Percentiles rank a stretch among this genome's conserved stretches.
These are phyloP conservation scores for Aspergillus tamarii DNA, from an alignment of 2,329 filamentous ascomycete genomes.

Conservation along the genomic window DNA sequence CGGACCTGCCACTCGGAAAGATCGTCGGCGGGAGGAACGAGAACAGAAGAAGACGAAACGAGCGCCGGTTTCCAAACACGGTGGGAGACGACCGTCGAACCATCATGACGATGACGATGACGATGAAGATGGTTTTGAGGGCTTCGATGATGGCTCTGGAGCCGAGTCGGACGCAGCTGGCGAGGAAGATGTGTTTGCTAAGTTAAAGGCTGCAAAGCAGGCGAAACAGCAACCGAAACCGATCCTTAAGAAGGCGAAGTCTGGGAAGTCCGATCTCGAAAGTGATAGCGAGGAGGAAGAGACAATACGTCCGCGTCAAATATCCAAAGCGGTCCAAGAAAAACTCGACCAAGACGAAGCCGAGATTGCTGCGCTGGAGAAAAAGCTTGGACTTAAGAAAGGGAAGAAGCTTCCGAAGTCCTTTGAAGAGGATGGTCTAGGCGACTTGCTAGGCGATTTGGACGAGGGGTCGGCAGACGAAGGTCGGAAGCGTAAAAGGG, in stretches of 20 bases:
- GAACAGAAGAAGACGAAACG: slow-evolving; percentile 60
- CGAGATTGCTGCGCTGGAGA: slow-evolving; percentile 85
- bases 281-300: slow-evolving; percentile 33
- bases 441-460: slow-evolving; percentile 73
- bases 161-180: slow-evolving; percentile 24
- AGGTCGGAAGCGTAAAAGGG: slow-evolving; percentile 60
- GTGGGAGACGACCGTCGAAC: slow-evolving; percentile 10
- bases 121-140: slow-evolving; percentile 26
- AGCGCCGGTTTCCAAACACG: slow-evolving; percentile 21
- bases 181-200: slow-evolving; percentile 25
- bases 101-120: slow-evolving; percentile 16
- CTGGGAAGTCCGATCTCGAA: slow-evolving; percentile 34
- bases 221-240: slow-evolving; percentile 33
- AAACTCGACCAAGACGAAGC: slow-evolving; percentile 79
- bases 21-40: slow-evolving; percentile 68
- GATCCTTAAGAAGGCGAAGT: slow-evolving; percentile 38
- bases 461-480: slow-evolving; percentile 58
- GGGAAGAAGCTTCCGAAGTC: slow-evolving; percentile 73
- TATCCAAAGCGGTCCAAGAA: slow-evolving; percentile 55
- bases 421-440: slow-evolving; percentile 81
- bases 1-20: slow-evolving; percentile 56
- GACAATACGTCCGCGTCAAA: slow-evolving; percentile 15
- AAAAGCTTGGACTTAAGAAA: slow-evolving; percentile 79
- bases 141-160: slow-evolving; percentile 26
- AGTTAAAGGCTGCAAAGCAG: slow-evolving; percentile 28